Evolutionary conservation across 805 yeast species (phyloP).

Genomic region (Metschnikowia baotianmanensis): DNA sequence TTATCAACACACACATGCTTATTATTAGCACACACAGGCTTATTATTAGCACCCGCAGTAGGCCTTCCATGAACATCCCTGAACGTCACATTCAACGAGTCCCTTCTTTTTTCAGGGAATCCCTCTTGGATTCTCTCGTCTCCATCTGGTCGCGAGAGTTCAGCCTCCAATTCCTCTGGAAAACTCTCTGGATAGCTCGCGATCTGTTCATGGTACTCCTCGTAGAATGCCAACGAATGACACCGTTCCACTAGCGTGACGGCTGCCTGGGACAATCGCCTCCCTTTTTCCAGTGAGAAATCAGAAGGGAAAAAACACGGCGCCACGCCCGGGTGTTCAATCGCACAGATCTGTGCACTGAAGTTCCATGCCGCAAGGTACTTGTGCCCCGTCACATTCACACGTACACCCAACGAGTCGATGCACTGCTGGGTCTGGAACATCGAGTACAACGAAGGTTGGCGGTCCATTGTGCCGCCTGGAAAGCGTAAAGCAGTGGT

Average conservation of each 20-base stretch:
- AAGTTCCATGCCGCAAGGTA: constrained; percentile 14
- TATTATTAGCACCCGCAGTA: too few species aligned
- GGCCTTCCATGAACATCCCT: too few species aligned
- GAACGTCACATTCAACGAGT: constrained; percentile 16
- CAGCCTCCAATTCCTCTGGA: background rate
- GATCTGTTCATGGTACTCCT: constrained; percentile 7
- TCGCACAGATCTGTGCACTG: constrained; percentile 13
- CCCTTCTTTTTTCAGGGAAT: constrained; percentile 14
- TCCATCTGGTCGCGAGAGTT: background rate
- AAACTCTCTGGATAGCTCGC: background rate
- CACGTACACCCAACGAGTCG: background rate
- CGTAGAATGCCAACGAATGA: constrained; percentile 11
- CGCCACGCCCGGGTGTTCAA: constrained; percentile 11
- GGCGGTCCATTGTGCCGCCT: background rate
- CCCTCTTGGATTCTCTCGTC: too few species aligned
- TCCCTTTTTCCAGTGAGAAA: constrained; percentile 10
- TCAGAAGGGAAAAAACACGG: constrained; percentile 17
- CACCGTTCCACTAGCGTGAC: constrained; percentile 3
- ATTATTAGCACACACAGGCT: too few species aligned
- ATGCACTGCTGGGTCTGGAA: constrained; percentile 7
- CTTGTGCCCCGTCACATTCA: constrained; percentile 1
- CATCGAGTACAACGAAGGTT: constrained; percentile 7
- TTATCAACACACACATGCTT: too few species aligned
- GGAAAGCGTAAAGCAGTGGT: too few species aligned
- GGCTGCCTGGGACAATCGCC: constrained; percentile 3